Base-by-base conservation (phyloP, 164 flowering plant species). In the Amborella trichopoda region DNA sequence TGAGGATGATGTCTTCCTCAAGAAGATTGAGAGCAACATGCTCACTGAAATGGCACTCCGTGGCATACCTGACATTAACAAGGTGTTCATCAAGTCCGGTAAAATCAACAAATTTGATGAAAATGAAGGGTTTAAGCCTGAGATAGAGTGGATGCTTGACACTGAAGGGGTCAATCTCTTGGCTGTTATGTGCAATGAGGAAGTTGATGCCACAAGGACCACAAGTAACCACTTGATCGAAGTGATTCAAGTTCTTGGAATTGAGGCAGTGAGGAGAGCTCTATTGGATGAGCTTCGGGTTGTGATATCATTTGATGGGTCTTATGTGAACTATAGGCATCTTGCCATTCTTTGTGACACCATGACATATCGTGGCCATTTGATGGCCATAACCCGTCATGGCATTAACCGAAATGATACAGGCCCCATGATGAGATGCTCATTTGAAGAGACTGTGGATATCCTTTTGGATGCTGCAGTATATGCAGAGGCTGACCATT, bases 401-500 rank as follows among this genome's bases (percentile, higher is more conserved):
- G 96, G 99, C 17, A 93, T 93, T 46, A 93, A 93, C 52, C 63
- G 99, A 19, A 93, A 84, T 61, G 95, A 88, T 50, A 93, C 95
- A 5, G 99, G 99, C 12, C 99, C 99, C 8, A 63, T 93, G 95
- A 93, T 88, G 99, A 84, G 96, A 51, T 91, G 99, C 67, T 93
- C 96, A 25, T 93, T 93, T 63, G 99, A 93, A 54, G 98, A 91
- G 62, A 93, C 99, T 17, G 99, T 91, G 17, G 99, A 93, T 61
- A 91, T 91, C 63, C 90, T 91, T 40, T 78, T 91, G 27, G 98
- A 91, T 73, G 98, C 98, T 51, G 98, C 98, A 46, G 87, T 82
- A 2, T 87, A 68, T 74, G 98, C 98, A 17, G 98, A 91, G 59
- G 63, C 81, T 19, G 98, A 91, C 67, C 32, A 66, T 48, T 71